Conservation (phyloP, 495 filamentous ascomycete species). For the Collariella sp. region DNA sequence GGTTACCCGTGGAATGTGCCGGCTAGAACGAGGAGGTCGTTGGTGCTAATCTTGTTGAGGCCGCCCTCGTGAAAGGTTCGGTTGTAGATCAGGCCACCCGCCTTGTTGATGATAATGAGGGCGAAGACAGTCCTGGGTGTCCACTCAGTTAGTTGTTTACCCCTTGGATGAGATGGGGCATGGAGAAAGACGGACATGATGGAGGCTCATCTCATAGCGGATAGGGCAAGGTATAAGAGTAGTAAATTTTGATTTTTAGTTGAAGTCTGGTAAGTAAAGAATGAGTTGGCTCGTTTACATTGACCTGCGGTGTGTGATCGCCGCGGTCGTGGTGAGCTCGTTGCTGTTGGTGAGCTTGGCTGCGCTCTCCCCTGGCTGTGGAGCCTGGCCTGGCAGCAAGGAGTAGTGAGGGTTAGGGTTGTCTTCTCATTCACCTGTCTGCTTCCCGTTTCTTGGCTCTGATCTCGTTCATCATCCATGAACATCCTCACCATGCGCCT, state of each 20-base stretch:
- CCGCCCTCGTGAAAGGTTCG: constrained; percentile 75
- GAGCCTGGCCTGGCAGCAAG: too few relatives aligned
- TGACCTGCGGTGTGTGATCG: neutral
- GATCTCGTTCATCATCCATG: too few relatives aligned
- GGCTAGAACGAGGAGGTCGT: constrained; percentile 94
- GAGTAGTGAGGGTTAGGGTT: too few relatives aligned
- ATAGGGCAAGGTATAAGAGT: neutral
- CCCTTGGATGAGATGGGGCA: neutral
- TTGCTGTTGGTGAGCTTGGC: neutral
- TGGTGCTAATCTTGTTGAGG: constrained; percentile 77
- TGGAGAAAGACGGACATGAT: constrained; percentile 14
- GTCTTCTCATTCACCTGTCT: too few relatives aligned
- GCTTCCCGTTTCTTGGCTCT: too few relatives aligned
- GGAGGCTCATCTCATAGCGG: constrained; percentile 13
- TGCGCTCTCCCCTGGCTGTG: too few relatives aligned
- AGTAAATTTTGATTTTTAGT: neutral
- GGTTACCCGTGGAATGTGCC: constrained; percentile 91
- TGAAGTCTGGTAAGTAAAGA: neutral
- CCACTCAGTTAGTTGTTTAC: neutral
- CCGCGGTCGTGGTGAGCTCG: neutral
- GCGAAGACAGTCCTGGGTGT: constrained; percentile 74
- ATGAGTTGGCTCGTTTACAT: neutral
- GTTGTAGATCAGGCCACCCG: constrained; percentile 91
- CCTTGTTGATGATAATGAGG: constrained; percentile 96
- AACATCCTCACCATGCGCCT: too few relatives aligned